phyloP scores from a whole-genome alignment of 2,329 filamentous ascomycete genomes.

The Penicillium psychrosexuale region DNA sequence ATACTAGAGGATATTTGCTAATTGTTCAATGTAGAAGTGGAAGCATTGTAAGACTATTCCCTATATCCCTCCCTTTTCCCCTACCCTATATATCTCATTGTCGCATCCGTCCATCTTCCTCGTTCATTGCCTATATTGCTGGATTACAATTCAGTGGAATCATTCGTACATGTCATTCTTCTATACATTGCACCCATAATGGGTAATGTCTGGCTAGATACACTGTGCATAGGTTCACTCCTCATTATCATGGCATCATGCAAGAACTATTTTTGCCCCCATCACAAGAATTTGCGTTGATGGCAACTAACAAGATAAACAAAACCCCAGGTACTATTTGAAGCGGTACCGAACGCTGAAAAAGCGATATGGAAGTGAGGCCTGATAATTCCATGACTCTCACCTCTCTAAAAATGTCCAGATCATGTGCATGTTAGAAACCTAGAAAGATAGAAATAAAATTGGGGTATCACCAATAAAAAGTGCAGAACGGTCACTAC shows the following conservation, averaged over 20 bases:
- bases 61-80: not conserved
- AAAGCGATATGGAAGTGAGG: conserved; percentile 66
- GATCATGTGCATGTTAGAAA: conserved; percentile 24
- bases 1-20: not conserved
- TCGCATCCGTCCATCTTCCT: not conserved
- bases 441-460: conserved; percentile 20
- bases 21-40: conserved; percentile 64
- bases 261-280: conserved; percentile 11
- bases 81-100: not conserved
- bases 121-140: not conserved
- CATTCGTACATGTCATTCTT: conserved; percentile 19
- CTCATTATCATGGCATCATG: conserved; percentile 25
- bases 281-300: conserved; percentile 5
- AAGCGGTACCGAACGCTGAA: conserved; percentile 84
- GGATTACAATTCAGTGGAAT: not conserved
- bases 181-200: conserved; percentile 18
- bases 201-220: conserved; percentile 17
- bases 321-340: conserved; percentile 70
- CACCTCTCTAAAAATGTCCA: conserved; percentile 13
- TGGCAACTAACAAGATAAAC: conserved; percentile 23
- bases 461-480: conserved; percentile 40
- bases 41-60: conserved; percentile 68
- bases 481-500: conserved; percentile 33
- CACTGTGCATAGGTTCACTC: conserved; percentile 11
- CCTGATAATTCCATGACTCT: conserved; percentile 9